Evolutionary conservation across 1,284 basidiomycete species (phyloP), one percentile per base, ranked within the genome.

Genomic region (Rhodotorula sp.): DNA sequence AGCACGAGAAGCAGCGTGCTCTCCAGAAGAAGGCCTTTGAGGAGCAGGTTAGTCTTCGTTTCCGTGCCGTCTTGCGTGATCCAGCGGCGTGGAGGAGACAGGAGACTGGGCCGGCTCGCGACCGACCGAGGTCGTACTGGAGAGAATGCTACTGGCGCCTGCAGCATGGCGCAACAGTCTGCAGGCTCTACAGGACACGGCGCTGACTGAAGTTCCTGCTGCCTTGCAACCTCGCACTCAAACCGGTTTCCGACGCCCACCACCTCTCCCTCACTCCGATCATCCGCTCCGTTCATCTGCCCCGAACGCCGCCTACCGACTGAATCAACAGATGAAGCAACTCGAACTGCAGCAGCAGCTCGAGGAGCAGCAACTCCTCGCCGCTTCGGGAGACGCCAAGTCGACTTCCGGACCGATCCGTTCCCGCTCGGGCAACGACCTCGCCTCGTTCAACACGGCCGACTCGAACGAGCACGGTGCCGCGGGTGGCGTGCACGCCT

Each of bases 21-120:
- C 81, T 91, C 67, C 93, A 95, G 81, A 88, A 92, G 79, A 90
- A 89, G 81, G 83, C 91, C 77, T 95, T 96, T 80, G 94, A 95
- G 81, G 91, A 94, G 77, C 91, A 95, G 82, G 95, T 95, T 90
- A 87, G 89, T 68, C 18, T 17, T 7, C 30, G 6, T 6, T 30
- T 4, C 24, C 22, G 20, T 26, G 24, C 24, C 37, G 45, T 37
- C 8, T 20, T 18, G 22, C 14, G n/a, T 6, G 24, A 22, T 7
- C 33, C 12, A 3, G 17, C 14, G 2, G 2, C 12, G 18, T 18
- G 5, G 30, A 26, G 20, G 24, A 22, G 45, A 24, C n/a, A n/a
- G n/a, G n/a, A n/a, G n/a, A n/a, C n/a, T 6, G 45, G 45, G 6
- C 18, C 10, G 42, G 14, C 14, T 14, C 20, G 20, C 17, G 37